Base-by-base conservation (phyloP, 179 eudicot species). In the Gypsophila paniculata region DNA sequence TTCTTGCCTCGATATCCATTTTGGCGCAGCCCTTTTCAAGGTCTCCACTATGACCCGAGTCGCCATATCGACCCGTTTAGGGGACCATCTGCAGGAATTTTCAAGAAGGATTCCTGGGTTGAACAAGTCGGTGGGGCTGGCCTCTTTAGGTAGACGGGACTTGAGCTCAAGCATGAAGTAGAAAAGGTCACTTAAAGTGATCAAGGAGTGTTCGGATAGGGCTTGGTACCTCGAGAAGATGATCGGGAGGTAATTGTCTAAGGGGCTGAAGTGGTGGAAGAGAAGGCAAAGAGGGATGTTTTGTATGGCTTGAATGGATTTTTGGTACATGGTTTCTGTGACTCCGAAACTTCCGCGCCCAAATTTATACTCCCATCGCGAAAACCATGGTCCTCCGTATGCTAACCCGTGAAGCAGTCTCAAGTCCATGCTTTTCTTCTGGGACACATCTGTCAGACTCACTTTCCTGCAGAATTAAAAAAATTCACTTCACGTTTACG, bases 271-370 rank as follows among this genome's bases (percentile, higher is more conserved):
- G 19, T 78, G 82, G 39, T 79, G 86, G 44, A 81, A 81, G 1
- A 84, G 79, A 72, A 87, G 72, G 85, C 76, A 79, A 6, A 94
- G 42, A 4, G 97, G 96, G 69, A 94, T 79, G 78, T 84, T 84
- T 36, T 81, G 84, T 58, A 92, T 68, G 68, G 95, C 90, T 75
- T 91, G 88, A 29, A 94, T 78, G 11, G 99, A 90, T 76, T 83
- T 88, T 75, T 82, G 86, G 78, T 91, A 87, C 85, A 81, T 91
- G 49, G 74, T 75, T 76, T 81, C 87, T 8, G 89, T 87, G 5
- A 91, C 90, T 10, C 96, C 96, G 61, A 80, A 94, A 77, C 87
- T 89, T 82, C 99, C 97, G 21, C 95, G 87, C 46, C 89, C 86
- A 62, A 91, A 94, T 55, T 71, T 76, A 69, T 91, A 94, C 64